Percentiles rank a stretch among this genome's conserved stretches.
Evolutionary conservation across 352 stramenopile genomes (phyloP).

Genomic region (Plasmopara muralis): DNA sequence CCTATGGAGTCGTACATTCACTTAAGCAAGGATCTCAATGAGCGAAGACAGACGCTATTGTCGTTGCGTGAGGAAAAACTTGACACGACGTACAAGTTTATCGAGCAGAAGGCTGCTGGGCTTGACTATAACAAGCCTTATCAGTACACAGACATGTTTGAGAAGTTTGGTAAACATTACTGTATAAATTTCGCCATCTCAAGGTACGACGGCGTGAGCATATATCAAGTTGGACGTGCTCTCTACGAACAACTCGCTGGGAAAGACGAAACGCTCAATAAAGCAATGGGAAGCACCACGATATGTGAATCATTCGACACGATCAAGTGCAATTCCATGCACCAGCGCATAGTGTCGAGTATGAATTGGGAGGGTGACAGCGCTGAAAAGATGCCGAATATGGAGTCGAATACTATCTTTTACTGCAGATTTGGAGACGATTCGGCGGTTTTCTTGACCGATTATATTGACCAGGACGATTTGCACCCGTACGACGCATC

Average conservation of each 20-base stretch:
- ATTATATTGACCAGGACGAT: slow-evolving; percentile 77
- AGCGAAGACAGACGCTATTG: slow-evolving; percentile 53
- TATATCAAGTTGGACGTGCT: slow-evolving; percentile 53
- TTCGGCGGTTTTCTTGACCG: slow-evolving; percentile 52
- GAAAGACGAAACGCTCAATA: slow-evolving; percentile 48
- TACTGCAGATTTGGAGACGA: slow-evolving; percentile 59
- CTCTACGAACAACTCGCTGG: slow-evolving; percentile 70
- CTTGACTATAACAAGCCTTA: slow-evolving; percentile 55
- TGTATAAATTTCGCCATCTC: slow-evolving; percentile 69
- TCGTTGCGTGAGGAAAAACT: slow-evolving; percentile 66
- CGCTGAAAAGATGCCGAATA: slow-evolving; percentile 41
- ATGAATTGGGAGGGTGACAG: slow-evolving; percentile 54
- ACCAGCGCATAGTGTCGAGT: slow-evolving; percentile 71
- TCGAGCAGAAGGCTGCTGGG: slow-evolving; percentile 58
- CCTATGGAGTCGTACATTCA: slow-evolving; percentile 60
- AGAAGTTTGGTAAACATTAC: slow-evolving; percentile 79
- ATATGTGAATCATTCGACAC: slow-evolving; percentile 67
- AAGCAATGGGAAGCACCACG: slow-evolving; percentile 52
- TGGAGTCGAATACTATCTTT: slow-evolving; percentile 71
- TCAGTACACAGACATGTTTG: slow-evolving; percentile 72
- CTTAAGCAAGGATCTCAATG: slow-evolving; percentile 49
- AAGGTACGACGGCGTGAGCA: slow-evolving; percentile 59
- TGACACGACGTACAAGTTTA: slow-evolving; percentile 74
- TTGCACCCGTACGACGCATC: slow-evolving; percentile 64
- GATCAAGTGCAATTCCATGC: slow-evolving; percentile 78